Conservation (phyloP, 768 basidiomycete species). For the Rhodotorula paludigena region DNA sequence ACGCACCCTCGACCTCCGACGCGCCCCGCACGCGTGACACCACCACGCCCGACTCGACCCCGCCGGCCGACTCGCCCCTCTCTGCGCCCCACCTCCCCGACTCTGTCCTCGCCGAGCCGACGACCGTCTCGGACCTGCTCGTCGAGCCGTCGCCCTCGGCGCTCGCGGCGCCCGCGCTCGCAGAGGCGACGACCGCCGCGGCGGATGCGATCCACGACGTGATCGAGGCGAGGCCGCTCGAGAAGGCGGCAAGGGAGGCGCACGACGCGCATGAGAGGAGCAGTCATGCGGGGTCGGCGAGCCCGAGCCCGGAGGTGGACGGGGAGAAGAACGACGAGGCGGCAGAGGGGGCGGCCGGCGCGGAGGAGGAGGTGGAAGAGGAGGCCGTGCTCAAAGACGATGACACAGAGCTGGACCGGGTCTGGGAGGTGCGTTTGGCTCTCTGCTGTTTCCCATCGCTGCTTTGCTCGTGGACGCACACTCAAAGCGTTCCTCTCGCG, state of each 20-base stretch:
- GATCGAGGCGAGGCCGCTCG: conserved; percentile 56
- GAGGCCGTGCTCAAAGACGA: conserved; percentile 82
- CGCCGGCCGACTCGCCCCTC: conserved; percentile 12
- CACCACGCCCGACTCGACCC: conserved; percentile 21
- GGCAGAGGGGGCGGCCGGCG: conserved; percentile 10
- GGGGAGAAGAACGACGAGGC: not conserved
- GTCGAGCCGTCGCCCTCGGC: conserved; percentile 17
- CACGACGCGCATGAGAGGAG: conserved; percentile 63
- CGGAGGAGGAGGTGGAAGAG: conserved; percentile 48
- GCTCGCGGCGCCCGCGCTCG: conserved; percentile 24
- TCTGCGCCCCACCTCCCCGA: not conserved
- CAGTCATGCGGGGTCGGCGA: not conserved
- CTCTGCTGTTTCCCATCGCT: not conserved
- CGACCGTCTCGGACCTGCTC: conserved; percentile 19
- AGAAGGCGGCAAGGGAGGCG: conserved; percentile 68
- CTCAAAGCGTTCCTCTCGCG: not conserved
- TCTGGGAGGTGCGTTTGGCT: conserved; percentile 59
- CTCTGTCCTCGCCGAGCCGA: not conserved
- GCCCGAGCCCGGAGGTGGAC: conserved; percentile 24
- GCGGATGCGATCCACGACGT: conserved; percentile 31
- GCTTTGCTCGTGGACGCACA: not conserved
- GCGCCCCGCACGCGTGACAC: not conserved
- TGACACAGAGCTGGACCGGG: conserved; percentile 71
- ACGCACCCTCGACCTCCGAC: not conserved
- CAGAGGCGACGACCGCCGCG: conserved; percentile 22